Conservation (phyloP, 202 grass and related monocot species). For the Setaria viridis region DNA sequence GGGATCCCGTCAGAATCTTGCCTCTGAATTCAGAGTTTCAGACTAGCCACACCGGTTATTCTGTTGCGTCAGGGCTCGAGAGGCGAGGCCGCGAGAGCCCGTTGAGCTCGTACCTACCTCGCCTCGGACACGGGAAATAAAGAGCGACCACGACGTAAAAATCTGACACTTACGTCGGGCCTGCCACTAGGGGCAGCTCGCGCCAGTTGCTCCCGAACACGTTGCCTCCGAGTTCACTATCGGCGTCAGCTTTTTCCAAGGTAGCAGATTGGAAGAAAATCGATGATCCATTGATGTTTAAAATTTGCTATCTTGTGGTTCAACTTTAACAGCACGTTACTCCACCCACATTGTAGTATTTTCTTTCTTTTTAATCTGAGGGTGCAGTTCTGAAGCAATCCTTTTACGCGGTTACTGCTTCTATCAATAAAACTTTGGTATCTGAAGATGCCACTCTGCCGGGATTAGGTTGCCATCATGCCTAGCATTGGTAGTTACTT, state of each 20-base stretch:
- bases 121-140: slow-evolving; percentile 12
- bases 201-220: slow-evolving; percentile 35
- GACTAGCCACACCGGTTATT: neutral
- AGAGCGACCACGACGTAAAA: slow-evolving; percentile 15
- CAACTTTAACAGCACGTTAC: slow-evolving; percentile 29
- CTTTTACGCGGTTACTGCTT: neutral
- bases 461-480: slow-evolving; percentile 1
- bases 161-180: neutral
- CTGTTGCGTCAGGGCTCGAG: neutral
- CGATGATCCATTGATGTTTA: neutral
- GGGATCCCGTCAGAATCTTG: neutral
- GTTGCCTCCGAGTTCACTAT: neutral
- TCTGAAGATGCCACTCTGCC: slow-evolving; percentile 5
- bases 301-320: neutral
- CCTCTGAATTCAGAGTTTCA: slow-evolving; percentile 3
- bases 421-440: neutral
- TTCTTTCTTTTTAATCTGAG: neutral
- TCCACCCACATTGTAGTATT: neutral
- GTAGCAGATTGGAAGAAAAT: slow-evolving; percentile 13
- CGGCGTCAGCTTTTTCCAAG: slow-evolving; percentile 26
- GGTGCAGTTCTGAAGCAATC: neutral
- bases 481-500: neutral
- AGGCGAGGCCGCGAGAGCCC: neutral
- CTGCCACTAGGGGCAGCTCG: slow-evolving; percentile 19
- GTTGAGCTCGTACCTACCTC: slow-evolving; percentile 19